Percentiles rank a stretch among this genome's conserved stretches.
Conservation (phyloP, 768 basidiomycete species). For the Coprinopsis marcescibilis region DNA sequence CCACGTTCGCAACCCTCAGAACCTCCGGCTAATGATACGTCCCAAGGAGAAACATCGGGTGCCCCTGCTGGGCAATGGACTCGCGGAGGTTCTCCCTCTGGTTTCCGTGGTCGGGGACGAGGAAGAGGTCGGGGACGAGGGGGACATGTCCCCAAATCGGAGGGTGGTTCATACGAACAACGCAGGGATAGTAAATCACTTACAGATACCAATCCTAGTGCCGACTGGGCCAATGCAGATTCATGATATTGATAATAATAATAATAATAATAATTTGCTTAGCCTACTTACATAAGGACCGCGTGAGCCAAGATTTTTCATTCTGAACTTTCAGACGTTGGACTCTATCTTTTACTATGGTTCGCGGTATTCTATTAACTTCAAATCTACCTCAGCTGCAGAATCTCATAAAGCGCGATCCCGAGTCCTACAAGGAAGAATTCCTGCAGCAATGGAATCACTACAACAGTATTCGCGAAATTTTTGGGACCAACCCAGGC, state of each 20-base stretch:
- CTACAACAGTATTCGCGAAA: slow-evolving; percentile 81
- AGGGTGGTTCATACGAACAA: too few species aligned
- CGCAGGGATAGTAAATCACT: not conserved
- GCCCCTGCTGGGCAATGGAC: slow-evolving; percentile 5
- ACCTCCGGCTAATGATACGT: too few species aligned
- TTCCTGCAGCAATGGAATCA: slow-evolving; percentile 97
- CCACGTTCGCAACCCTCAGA: not conserved
- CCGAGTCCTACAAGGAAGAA: slow-evolving; percentile 86
- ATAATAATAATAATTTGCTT: too few species aligned
- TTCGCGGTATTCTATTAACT: slow-evolving; percentile 72
- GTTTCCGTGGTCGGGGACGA: slow-evolving; percentile 7
- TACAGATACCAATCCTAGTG: not conserved
- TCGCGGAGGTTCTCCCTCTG: slow-evolving; percentile 6
- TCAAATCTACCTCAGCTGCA: slow-evolving; percentile 93
- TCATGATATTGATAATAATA: not conserved
- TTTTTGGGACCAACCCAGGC: slow-evolving; percentile 76
- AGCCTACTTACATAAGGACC: slow-evolving; percentile 4
- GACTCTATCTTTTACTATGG: slow-evolving; percentile 20
- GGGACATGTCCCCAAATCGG: too few species aligned
- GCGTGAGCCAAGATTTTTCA: slow-evolving; percentile 7
- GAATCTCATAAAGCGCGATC: slow-evolving; percentile 94
- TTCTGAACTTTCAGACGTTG: slow-evolving; percentile 4
- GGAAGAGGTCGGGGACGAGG: slow-evolving; percentile 18
- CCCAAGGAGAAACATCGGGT: not conserved
- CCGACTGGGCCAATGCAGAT: not conserved